A percentile compares a stretch with the other conserved stretches of the same genome.
These are phyloP conservation scores for Shiraia bambusicola DNA, from an alignment of 2,329 filamentous ascomycete species.

Conservation along the genomic window DNA sequence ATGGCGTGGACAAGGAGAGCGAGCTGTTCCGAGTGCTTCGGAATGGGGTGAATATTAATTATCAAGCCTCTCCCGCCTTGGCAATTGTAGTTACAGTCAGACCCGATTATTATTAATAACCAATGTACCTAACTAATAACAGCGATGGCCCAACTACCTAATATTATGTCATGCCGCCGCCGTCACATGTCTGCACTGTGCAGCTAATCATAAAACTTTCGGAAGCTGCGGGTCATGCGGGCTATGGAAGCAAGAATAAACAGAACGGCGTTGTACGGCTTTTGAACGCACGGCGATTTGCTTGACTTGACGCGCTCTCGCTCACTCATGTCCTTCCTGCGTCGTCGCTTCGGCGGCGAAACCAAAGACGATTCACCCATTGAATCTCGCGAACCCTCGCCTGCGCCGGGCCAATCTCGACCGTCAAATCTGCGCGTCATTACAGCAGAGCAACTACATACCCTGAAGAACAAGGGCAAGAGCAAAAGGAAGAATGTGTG, in stretches of 20 bases:
- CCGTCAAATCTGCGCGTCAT: conserved; percentile 54
- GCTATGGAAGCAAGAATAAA: conserved; percentile 1
- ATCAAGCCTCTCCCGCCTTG: neutral
- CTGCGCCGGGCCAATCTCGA: conserved; percentile 38
- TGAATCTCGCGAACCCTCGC: conserved; percentile 43
- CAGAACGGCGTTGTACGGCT: neutral
- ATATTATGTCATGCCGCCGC: conserved; percentile 2
- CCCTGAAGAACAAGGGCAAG: conserved; percentile 47
- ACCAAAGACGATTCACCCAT: conserved; percentile 23
- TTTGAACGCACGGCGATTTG: neutral
- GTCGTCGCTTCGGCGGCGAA: conserved; percentile 40
- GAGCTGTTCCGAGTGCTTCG: neutral
- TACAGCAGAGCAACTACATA: conserved; percentile 53
- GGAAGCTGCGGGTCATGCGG: neutral
- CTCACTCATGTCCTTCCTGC: conserved; percentile 40
- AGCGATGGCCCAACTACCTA: conserved; percentile 10
- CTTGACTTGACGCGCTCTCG: neutral
- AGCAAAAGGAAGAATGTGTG: conserved; percentile 74
- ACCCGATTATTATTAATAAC: too few species aligned
- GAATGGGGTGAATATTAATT: too few species aligned
- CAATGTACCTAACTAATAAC: too few species aligned
- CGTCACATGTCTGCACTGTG: conserved; percentile 17
- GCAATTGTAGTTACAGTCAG: neutral
- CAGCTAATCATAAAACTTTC: neutral
- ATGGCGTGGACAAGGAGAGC: conserved; percentile 1